A percentile compares a stretch with the other conserved stretches of the same genome.
phyloP scores from a whole-genome alignment of 805 yeast species.

The Pichia manshurica region DNA sequence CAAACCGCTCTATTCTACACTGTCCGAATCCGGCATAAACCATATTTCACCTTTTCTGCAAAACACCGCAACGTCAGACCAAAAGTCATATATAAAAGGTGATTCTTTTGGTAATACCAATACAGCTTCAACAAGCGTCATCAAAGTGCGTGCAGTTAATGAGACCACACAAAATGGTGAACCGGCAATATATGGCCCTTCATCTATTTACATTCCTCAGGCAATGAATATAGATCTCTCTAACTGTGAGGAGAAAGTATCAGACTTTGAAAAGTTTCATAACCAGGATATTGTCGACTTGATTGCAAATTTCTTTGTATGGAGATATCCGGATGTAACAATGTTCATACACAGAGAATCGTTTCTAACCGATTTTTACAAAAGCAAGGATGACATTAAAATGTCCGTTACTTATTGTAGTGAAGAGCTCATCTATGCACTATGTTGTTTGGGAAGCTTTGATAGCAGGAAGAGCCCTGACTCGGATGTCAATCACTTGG shows the following conservation, averaged over 20 bases:
- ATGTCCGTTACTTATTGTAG: constrained; percentile 3
- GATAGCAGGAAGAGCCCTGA: neutral
- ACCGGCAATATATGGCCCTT: neutral
- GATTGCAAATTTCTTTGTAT: neutral
- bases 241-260: neutral
- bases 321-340: neutral
- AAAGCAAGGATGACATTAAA: constrained; percentile 3
- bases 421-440: neutral
- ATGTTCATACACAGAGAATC: constrained; percentile 1
- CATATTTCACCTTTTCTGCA: too few species aligned
- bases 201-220: neutral
- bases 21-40: too few species aligned
- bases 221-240: neutral
- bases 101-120: too few species aligned
- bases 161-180: neutral
- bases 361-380: constrained; percentile 5
- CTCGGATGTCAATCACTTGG: neutral
- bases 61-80: too few species aligned
- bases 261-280: neutral
- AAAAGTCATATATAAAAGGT: too few species aligned
- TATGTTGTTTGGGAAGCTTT: neutral
- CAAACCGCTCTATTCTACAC: neutral
- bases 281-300: neutral
- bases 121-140: too few species aligned
- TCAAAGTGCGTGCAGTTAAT: too few species aligned